Evolutionary conservation across 352 stramenopile genomes (phyloP).

Genomic region (Phytophthora cactorum): DNA sequence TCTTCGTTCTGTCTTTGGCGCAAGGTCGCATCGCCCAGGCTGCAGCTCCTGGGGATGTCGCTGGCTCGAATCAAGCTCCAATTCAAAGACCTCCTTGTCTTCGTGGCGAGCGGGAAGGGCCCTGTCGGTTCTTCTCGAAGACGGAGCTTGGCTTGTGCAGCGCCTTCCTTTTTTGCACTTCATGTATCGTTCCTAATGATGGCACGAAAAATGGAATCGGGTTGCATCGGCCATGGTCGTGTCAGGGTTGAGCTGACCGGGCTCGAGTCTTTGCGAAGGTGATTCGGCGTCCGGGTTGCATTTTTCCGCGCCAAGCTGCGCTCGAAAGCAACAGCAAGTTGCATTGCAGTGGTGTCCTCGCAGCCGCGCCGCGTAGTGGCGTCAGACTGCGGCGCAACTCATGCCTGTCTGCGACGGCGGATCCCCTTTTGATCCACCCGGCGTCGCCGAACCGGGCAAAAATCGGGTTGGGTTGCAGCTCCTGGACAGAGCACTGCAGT

Average conservation of each 20-base stretch:
- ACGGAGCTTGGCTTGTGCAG: no score
- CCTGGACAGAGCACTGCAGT: conserved; percentile 30
- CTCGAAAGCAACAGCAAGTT: background rate
- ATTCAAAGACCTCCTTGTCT: background rate
- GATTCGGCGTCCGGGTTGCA: background rate
- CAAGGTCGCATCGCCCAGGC: background rate
- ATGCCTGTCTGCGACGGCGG: conserved; percentile 17
- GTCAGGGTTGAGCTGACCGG: background rate
- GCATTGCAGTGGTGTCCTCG: background rate
- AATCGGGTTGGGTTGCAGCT: conserved; percentile 29
- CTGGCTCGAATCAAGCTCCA: background rate
- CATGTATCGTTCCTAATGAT: no score
- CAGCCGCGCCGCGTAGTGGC: background rate
- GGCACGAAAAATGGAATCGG: conserved; percentile 2
- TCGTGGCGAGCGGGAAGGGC: background rate
- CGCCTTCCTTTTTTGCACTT: no score
- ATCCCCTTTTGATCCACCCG: conserved; percentile 15
- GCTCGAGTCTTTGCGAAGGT: background rate
- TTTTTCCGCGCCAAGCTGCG: background rate
- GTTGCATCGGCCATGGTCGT: conserved; percentile 1
- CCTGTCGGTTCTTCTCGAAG: background rate
- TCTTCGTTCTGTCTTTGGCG: conserved; percentile 3
- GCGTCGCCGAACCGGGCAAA: conserved; percentile 20
- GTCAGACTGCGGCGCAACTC: conserved; percentile 5
- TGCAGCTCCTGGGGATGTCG: background rate